These are phyloP conservation scores for Opeltia flavorubescens DNA, from an alignment of 495 filamentous ascomycete species.

Conservation along the genomic window DNA sequence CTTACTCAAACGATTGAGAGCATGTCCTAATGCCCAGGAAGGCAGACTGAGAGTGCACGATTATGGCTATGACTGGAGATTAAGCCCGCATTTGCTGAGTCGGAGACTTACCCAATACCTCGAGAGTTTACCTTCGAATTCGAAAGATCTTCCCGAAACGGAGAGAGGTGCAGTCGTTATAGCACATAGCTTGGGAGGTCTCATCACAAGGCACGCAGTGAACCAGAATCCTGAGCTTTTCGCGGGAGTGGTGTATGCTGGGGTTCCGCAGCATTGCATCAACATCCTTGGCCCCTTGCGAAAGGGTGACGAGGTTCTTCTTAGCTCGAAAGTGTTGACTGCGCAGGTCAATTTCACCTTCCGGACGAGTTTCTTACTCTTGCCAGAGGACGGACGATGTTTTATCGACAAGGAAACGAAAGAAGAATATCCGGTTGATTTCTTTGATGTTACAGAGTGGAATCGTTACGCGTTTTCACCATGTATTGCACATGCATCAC, in stretches of 20 bases:
- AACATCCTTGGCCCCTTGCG: slow-evolving; percentile 84
- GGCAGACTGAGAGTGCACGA: slow-evolving; percentile 70
- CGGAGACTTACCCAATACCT: slow-evolving; percentile 55
- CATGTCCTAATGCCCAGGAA: slow-evolving; percentile 53
- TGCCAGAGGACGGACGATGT: slow-evolving; percentile 79
- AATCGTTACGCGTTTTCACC: slow-evolving; percentile 65
- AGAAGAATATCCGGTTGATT: slow-evolving; percentile 71
- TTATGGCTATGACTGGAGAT: slow-evolving; percentile 92
- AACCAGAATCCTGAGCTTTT: slow-evolving; percentile 83
- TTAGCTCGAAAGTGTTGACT: slow-evolving; percentile 82
- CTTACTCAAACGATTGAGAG: slow-evolving; percentile 62
- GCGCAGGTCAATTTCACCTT: slow-evolving; percentile 92
- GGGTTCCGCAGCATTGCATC: slow-evolving; percentile 71
- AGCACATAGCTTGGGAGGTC: slow-evolving; percentile 77
- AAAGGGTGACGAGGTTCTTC: slow-evolving; percentile 78
- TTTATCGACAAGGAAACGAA: slow-evolving; percentile 75
- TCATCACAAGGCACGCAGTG: slow-evolving; percentile 81
- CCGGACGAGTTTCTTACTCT: slow-evolving; percentile 68
- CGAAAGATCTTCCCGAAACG: slow-evolving; percentile 27
- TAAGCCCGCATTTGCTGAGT: slow-evolving; percentile 69
- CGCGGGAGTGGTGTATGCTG: slow-evolving; percentile 74
- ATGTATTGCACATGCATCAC: slow-evolving; percentile 51
- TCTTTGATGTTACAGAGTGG: slow-evolving; percentile 72
- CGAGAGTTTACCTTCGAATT: slow-evolving; percentile 61
- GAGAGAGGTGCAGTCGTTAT: slow-evolving; percentile 65